Conservation (phyloP, 169 alveolate species). For the Cryptosporidium muris region DNA sequence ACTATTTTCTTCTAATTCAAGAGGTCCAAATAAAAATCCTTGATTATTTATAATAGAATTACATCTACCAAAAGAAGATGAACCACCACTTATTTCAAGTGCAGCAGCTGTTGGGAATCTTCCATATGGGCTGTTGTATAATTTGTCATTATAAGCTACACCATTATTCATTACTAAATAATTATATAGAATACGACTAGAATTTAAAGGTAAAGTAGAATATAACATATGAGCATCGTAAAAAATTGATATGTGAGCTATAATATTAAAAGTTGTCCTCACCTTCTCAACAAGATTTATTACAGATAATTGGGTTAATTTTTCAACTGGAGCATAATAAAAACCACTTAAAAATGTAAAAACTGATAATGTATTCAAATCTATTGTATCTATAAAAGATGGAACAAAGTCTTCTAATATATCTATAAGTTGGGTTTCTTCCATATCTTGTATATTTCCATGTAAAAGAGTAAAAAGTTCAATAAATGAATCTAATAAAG, state of each 20-base stretch:
- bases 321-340: conserved; percentile 69
- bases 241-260: conserved; percentile 33
- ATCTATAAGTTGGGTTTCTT: conserved; percentile 1
- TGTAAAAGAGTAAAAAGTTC: conserved; percentile 45
- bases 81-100: conserved; percentile 1
- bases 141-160: conserved; percentile 63
- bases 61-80: conserved; percentile 61
- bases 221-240: conserved; percentile 64
- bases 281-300: conserved; percentile 41
- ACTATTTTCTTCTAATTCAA: not conserved
- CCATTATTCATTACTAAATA: conserved; percentile 66
- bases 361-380: conserved; percentile 23
- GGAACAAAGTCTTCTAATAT: conserved; percentile 63
- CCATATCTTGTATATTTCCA: conserved; percentile 12
- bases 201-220: conserved; percentile 21
- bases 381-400: conserved; percentile 53
- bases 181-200: conserved; percentile 42
- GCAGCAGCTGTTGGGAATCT: conserved; percentile 25
- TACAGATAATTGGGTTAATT: conserved; percentile 42
- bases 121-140: conserved; percentile 57
- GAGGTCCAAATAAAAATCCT: conserved; percentile 52
- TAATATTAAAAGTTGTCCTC: not conserved
- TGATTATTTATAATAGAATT: conserved; percentile 3
- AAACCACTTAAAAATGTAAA: conserved; percentile 50
- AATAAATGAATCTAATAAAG: conserved; percentile 41